Evolutionary conservation across 139 green algal species (phyloP).

Genomic region (Astrephomene gubernaculifera): DNA sequence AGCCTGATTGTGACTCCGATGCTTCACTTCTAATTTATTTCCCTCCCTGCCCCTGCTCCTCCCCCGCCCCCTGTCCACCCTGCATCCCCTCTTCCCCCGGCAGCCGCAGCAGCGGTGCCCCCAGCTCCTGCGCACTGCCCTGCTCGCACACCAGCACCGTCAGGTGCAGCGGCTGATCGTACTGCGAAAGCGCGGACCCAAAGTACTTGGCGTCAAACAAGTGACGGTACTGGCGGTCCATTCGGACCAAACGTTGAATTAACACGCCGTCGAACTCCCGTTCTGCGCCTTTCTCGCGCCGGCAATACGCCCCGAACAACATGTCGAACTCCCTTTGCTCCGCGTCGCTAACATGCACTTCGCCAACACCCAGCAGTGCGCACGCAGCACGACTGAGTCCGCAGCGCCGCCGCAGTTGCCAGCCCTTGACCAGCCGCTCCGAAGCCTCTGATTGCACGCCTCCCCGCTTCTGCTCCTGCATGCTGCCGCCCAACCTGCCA

Average conservation of each 20-base stretch:
- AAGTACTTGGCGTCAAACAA: neutral
- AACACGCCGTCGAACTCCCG: neutral
- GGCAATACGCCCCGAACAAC: neutral
- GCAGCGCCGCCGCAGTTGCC: neutral
- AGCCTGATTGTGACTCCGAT: too few species aligned
- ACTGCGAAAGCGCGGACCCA: too few species aligned
- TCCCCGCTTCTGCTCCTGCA: neutral
- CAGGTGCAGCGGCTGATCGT: conserved; percentile 9
- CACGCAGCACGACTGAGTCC: neutral
- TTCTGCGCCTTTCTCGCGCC: neutral
- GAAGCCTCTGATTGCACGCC: too few species aligned
- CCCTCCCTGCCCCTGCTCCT: too few species aligned
- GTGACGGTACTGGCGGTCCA: neutral
- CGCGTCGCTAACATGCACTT: neutral
- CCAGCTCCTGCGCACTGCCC: neutral
- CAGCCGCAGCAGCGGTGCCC: neutral
- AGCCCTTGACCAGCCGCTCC: neutral
- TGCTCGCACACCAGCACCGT: neutral
- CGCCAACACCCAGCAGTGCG: neutral
- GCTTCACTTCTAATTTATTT: neutral
- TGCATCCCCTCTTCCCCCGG: neutral
- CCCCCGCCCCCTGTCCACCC: neutral
- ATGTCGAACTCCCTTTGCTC: neutral
- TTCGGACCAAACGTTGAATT: neutral
- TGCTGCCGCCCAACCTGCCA: neutral